Conservation (phyloP, 2,329 filamentous ascomycete genomes). For the Coleophoma crateriformis region DNA sequence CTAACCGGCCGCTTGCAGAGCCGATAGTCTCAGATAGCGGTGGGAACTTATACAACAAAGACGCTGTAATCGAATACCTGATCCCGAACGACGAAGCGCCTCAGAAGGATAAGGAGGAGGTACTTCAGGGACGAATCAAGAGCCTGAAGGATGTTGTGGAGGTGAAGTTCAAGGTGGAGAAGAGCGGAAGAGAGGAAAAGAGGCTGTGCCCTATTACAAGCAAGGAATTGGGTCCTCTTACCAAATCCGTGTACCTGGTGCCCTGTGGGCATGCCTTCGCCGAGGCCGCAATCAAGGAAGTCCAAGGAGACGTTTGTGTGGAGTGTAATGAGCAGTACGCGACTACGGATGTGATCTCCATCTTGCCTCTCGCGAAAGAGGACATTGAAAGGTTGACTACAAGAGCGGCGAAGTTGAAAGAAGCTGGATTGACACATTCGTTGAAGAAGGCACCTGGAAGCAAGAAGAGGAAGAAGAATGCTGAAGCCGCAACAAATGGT, state of each 20-base stretch:
- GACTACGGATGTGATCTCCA: constrained; percentile 71
- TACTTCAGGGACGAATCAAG: constrained; percentile 60
- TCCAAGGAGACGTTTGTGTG: constrained; percentile 58
- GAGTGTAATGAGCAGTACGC: constrained; percentile 75
- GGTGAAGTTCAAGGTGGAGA: constrained; percentile 61
- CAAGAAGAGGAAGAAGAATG: constrained; percentile 71
- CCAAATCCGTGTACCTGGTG: constrained; percentile 82
- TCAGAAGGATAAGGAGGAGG: constrained; percentile 54
- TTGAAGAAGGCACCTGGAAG: constrained; percentile 71
- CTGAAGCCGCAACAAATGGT: constrained; percentile 34
- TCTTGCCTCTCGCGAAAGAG: constrained; percentile 64
- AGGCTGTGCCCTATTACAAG: constrained; percentile 85
- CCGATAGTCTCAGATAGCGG: constrained; percentile 75
- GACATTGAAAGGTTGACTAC: constrained; percentile 65
- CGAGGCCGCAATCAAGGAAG: constrained; percentile 76
- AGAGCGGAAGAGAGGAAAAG: constrained; percentile 42
- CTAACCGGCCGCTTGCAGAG: constrained; percentile 62
- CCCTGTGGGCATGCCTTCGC: constrained; percentile 95
- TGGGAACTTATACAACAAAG: constrained; percentile 91
- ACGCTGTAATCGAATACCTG: constrained; percentile 71
- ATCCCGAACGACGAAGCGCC: constrained; percentile 46
- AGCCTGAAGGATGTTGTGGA: constrained; percentile 82
- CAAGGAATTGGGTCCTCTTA: constrained; percentile 74
- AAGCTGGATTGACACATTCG: constrained; percentile 74
- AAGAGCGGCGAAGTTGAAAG: constrained; percentile 62